Evolutionary conservation across 306 rosid genomes (phyloP), one percentile per base, ranked within the genome.

Genomic region (Cucurbita maxima): DNA sequence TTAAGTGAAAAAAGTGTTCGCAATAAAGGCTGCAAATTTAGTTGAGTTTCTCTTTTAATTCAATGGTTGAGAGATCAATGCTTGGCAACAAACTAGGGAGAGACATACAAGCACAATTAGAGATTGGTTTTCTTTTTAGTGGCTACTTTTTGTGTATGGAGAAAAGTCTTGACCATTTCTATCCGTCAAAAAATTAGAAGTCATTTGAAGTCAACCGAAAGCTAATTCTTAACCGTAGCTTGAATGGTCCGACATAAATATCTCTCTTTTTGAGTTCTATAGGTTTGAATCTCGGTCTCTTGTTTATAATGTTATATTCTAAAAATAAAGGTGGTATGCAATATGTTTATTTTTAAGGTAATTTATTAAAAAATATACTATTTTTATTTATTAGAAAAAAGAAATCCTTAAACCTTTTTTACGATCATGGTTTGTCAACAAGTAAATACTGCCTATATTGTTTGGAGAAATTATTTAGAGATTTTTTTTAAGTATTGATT

Each of bases 51-150:
- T 77, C 74, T 34, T 55, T 72, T 57, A 73, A 84, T 79, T 75
- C 79, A 77, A 77, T 77, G 87, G 88, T 61, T 79, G 81, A 22
- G 81, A 79, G 79, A 78, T 51, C 71, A 79, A 75, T 51, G 61
- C 75, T 64, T 64, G 14, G 38, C 77, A 79, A 50, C 11, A 74
- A 57, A 45, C 77, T 58, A 54, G 77, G 73, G 50, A 75, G 79
- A 80, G 34, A 73, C 76, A 79, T n/a, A 38, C 57, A 78, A 16
- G 37, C 43, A 76, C 68, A 81, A 45, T 68, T 68, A 44, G 52
- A 15, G 0, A 9, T 43, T 43, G 10, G 22, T 60, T 44, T 15
- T 52, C 18, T 71, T 16, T 48, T 7, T n/a, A 67, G 37, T 67
- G 55, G 19, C 56, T 67, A 5, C 52, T 20, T 19, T 50, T 59